Base-by-base conservation (phyloP, 371 early-diverging fungal genomes). In the Mucor sp. region DNA sequence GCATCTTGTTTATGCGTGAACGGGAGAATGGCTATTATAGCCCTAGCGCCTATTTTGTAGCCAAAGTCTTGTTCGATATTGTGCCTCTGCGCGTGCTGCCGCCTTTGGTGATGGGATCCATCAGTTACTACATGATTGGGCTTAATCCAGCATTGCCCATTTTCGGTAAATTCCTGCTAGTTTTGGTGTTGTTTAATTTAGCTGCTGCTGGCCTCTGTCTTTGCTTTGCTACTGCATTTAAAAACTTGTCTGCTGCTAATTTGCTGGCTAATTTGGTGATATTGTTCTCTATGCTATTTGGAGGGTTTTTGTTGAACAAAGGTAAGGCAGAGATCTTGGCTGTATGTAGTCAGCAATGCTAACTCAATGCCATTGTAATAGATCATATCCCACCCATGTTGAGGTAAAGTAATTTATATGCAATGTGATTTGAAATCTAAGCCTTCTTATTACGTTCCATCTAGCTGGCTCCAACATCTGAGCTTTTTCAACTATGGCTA, bases 401-500 rank as follows among this genome's bases (percentile, higher is more conserved):
- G 69, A 80, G 77, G 82, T 74, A 77, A n/a, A 74, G 50, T 19
- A 5, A n/a, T 14, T 32, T 39, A 23, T 19, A 19, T 53, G 4
- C 23, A 17, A 0, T 6, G 30, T 30, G 1, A 28, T 30, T 4
- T 28, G 6, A 17, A 44, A 17, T 32, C 6, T 7, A 9, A 44
- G 21, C 28, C 1, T 32, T 65, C n/a, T n/a, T n/a, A n/a, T n/a
- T 65, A 3, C n/a, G 19, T 32, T 60, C 47, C 1, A 17, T 43
- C 17, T 70, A 82, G 81, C 25, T 94, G 93, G 87, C 70, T 96
- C 2, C 89, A 93, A 61, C 86, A 92, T 63, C 60, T 94, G 0
- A 92, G 92, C 7, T 91, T 94, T 44, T 97, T 95, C 76, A 93
- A 94, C 63, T 90, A 91, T 74, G 95, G 94, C 0, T 92, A 93